Conservation (phyloP, 2,329 filamentous ascomycete species). For the Botrytis elliptica region DNA sequence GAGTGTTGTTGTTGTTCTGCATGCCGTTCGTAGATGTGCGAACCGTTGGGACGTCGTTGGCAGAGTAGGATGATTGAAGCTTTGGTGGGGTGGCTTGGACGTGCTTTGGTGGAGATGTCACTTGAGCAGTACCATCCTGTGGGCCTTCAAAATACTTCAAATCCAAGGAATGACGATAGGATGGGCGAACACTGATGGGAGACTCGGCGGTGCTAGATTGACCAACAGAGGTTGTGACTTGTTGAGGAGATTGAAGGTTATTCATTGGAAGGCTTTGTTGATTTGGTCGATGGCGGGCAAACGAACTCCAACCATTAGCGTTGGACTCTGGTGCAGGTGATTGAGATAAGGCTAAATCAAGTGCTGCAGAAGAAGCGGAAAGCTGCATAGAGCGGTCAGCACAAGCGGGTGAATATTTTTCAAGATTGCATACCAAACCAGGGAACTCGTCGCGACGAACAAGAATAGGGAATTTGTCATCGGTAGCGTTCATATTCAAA, state of each 20-base stretch:
- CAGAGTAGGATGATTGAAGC: constrained; percentile 84
- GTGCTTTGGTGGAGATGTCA: constrained; percentile 48
- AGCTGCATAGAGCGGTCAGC: constrained; percentile 57
- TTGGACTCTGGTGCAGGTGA: constrained; percentile 60
- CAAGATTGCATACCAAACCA: constrained; percentile 33
- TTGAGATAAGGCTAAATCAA: constrained; percentile 74
- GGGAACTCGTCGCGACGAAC: constrained; percentile 57
- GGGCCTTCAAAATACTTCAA: constrained; percentile 46
- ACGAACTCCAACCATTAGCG: constrained; percentile 37
- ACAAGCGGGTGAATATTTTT: constrained; percentile 16
- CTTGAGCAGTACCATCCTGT: constrained; percentile 33
- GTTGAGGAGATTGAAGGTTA: constrained; percentile 32
- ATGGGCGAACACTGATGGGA: constrained; percentile 49
- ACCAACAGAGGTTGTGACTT: constrained; percentile 39
- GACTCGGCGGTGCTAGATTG: constrained; percentile 45
- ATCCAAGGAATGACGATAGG: constrained; percentile 59
- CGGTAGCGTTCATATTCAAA: constrained; percentile 68
- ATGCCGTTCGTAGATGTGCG: constrained; percentile 52
- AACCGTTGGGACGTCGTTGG: constrained; percentile 82
- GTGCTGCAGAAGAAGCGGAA: constrained; percentile 75
- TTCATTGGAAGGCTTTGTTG: constrained; percentile 50
- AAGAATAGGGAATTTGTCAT: constrained; percentile 86
- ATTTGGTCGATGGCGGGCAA: constrained; percentile 38
- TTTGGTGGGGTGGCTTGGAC: constrained; percentile 65
- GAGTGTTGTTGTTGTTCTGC: constrained; percentile 32